These are phyloP conservation scores for Lasiodiplodia sp. DNA, from an alignment of 2,329 filamentous ascomycete genomes.

Conservation along the genomic window DNA sequence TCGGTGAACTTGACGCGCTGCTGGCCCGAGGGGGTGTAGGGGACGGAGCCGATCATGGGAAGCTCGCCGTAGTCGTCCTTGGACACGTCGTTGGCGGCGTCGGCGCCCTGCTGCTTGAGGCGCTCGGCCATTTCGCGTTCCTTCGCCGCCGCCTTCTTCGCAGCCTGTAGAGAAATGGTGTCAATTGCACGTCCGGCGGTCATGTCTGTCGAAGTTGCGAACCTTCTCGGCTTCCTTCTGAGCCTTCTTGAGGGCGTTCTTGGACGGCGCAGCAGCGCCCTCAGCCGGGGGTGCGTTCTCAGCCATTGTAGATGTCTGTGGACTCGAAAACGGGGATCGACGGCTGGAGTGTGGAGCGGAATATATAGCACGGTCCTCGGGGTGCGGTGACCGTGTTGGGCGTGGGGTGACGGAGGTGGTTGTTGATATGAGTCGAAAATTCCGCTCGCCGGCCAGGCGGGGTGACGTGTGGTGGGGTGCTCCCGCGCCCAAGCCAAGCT, in stretches of 20 bases:
- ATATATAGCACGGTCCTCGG: slow-evolving; percentile 3
- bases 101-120: slow-evolving; percentile 66
- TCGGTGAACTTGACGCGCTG: slow-evolving; percentile 65
- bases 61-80: slow-evolving; percentile 82
- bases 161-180: slow-evolving; percentile 39
- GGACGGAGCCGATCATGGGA: slow-evolving; percentile 63
- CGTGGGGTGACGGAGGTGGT: slow-evolving; percentile 25
- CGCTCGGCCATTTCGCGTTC: slow-evolving; percentile 60
- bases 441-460: slow-evolving; percentile 26
- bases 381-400: slow-evolving; percentile 1
- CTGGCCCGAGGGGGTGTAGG: slow-evolving; percentile 60
- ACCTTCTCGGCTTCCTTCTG: slow-evolving; percentile 53
- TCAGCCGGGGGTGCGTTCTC: slow-evolving; percentile 38
- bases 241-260: slow-evolving; percentile 52
- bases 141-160: slow-evolving; percentile 50
- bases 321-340: not conserved
- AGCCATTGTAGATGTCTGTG: slow-evolving; percentile 38
- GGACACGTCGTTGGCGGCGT: slow-evolving; percentile 69
- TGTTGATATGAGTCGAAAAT: slow-evolving; percentile 29
- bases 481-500: slow-evolving; percentile 6
- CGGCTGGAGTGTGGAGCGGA: not conserved
- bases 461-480: slow-evolving; percentile 28
- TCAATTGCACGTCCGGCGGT: slow-evolving; percentile 30
- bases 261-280: slow-evolving; percentile 40
- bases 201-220: not conserved